A percentile compares a stretch with the other conserved stretches of the same genome.
These are phyloP conservation scores for Carex kokanica DNA, from an alignment of 176 grass and related monocot genomes.

Conservation along the genomic window DNA sequence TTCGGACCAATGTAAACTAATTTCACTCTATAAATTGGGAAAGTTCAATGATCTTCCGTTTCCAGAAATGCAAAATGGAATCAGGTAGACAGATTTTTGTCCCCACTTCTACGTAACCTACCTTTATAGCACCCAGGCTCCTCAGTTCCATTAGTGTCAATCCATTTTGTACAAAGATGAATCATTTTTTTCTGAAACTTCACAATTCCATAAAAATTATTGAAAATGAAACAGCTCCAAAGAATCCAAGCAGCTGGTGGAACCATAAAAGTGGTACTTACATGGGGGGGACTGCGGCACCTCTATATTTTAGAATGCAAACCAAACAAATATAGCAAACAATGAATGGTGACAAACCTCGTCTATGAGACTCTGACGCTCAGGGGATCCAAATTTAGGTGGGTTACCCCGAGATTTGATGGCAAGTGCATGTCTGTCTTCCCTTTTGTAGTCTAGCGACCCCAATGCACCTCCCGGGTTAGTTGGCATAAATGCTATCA, in stretches of 20 bases:
- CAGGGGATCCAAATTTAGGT: slow-evolving; percentile 71
- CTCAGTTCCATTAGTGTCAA: neutral
- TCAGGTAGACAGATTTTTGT: neutral
- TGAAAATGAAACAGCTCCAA: neutral
- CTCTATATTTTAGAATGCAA: neutral
- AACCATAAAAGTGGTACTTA: neutral
- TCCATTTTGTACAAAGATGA: neutral
- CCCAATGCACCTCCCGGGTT: slow-evolving; percentile 91
- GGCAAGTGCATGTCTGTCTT: slow-evolving; percentile 64
- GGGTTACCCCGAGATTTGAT: slow-evolving; percentile 73
- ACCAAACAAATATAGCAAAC: neutral
- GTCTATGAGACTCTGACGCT: slow-evolving; percentile 89
- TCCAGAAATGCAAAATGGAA: neutral
- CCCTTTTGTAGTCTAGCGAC: slow-evolving; percentile 90
- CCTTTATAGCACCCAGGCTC: neutral
- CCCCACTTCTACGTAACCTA: neutral
- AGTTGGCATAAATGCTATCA: slow-evolving; percentile 97
- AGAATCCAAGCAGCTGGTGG: neutral
- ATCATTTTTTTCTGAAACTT: neutral
- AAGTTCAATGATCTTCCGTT: neutral
- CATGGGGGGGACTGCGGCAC: neutral
- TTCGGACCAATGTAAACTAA: neutral
- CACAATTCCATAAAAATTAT: neutral
- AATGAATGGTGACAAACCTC: slow-evolving; percentile 47
- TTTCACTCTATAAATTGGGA: neutral